A percentile compares a stretch with the other conserved stretches of the same genome.
These are phyloP conservation scores for Pisolithus orientalis DNA, from an alignment of 768 basidiomycete genomes.

Conservation along the genomic window DNA sequence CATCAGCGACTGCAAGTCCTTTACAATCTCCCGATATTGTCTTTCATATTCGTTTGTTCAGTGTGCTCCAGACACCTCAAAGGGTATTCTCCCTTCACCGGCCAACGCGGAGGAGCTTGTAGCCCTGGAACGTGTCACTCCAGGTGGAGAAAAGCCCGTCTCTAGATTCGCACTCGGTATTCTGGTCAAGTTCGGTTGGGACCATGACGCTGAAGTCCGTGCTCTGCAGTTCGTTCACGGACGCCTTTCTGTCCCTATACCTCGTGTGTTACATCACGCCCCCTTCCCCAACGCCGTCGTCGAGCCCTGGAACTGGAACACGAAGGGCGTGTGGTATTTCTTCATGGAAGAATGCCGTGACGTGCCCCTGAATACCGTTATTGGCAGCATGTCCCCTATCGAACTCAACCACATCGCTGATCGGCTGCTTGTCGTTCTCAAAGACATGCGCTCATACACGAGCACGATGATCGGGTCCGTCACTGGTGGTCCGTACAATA, in stretches of 20 bases:
- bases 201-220: conserved; percentile 1
- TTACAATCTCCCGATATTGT: background rate
- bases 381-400: conserved; percentile 14
- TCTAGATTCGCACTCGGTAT: background rate
- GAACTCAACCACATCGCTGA: conserved; percentile 19
- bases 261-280: conserved; percentile 4
- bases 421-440: conserved; percentile 14
- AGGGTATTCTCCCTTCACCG: background rate
- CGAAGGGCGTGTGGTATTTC: conserved; percentile 20
- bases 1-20: background rate
- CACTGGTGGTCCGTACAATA: conserved; percentile 17
- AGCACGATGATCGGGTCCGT: conserved; percentile 13
- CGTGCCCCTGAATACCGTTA: conserved; percentile 19
- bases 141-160: background rate
- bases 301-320: background rate
- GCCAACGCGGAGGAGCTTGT: background rate
- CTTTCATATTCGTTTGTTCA: background rate
- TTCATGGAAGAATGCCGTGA: conserved; percentile 23
- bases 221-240: background rate
- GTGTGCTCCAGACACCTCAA: background rate
- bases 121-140: background rate
- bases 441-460: conserved; percentile 10
- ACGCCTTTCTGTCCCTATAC: background rate
- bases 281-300: background rate
- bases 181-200: conserved; percentile 1